Base-by-base conservation (phyloP, 116 monocot species). In the Thalassia testudinum region DNA sequence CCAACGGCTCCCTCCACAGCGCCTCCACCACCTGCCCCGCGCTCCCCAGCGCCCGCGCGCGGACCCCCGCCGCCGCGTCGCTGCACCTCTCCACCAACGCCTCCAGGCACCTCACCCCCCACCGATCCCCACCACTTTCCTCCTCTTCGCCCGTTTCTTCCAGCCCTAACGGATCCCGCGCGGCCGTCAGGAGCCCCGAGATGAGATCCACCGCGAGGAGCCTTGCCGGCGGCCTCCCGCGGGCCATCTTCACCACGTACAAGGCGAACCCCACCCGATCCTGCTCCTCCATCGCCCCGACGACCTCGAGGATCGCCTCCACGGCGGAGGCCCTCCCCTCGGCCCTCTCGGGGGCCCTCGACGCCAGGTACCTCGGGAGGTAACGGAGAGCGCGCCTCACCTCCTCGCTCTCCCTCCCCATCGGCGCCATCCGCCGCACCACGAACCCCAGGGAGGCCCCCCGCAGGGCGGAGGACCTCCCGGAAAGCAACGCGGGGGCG, bases 31-130 rank as follows among this genome's bases (percentile, higher is more conserved):
- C 62, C 28, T 85, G 85, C 45, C 79, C 69, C 27, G 77, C 27
- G 52, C 80, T 97, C 14, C 52, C 75, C 60, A 97, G 58, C 20
- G 97, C 97, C 52, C 89, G 69, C 65, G 89, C 85, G 40, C 97
- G 62, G 51, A 85, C 68, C 24, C 64, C 70, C 47, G 74, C 79
- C 37, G 71, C 57, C 2, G 43, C 55, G 71, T 97, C 89, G 3
- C 73, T 76, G 50, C 97, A 97, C 4, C 89, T 66, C 52, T 47
- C 38, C 12, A 79, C 28, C 57, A 97, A 68, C 29, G 72, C 65
- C 45, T 77, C 52, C 54, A 97, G 37, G 47, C 79, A 85, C 34
- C 54, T 68, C n/a, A 69, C 13, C 7, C 76, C 78, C 81, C 81
- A 85, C 5, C 18, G 24, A 24, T 38, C 48, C 17, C 30, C 26